Base-by-base conservation (phyloP, 768 basidiomycete genomes). In the Trametes cinnabarina region DNA sequence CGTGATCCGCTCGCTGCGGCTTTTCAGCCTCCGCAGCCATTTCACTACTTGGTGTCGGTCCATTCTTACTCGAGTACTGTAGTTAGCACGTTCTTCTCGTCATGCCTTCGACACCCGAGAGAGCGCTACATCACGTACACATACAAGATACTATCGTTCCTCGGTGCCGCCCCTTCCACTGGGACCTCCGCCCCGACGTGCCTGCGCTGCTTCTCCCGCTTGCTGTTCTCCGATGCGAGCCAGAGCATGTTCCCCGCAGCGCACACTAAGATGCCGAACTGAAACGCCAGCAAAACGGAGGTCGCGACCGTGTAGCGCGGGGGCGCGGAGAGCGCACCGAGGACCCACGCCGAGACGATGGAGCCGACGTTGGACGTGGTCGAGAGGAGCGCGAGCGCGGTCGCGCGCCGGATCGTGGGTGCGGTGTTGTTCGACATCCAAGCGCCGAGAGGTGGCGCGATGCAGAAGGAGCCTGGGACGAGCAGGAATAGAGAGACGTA, bases 341-440 rank as follows among this genome's bases (percentile, higher is more conserved):
- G 67, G 11, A 84, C 74, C 84, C 84, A 86, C 1, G 82, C 85
- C 0, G 79, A 76, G 26, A 86, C 77, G 47, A 87, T 84, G 2
- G 82, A 83, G 7, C 84, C 83, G 1, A 77, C 71, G 65, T 85
- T 86, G 32, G 80, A 80, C 74, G 81, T 76, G 63, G 82, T 82
- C 61, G 83, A 81, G 1, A 76, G 77, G 23, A 85, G 75, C n/a
- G 84, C 84, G 51, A 86, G 75, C 37, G 80, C 74, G 1, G 84
- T 84, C 1, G 84, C 86, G 22, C 85, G 79, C 34, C 83, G 74
- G 37, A 76, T 69, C 60, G 84, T 75, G 0, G 85, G 85, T 6
- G 79, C 72, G 14, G 81, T 74, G 71, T 86, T 87, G 70, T 87
- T 86, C 14, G 84, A 78, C 56, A 74, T 71, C 86, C 86, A 87